These are phyloP conservation scores for Cyberlindnera veronae DNA, from an alignment of 805 yeast genomes.

Conservation along the genomic window DNA sequence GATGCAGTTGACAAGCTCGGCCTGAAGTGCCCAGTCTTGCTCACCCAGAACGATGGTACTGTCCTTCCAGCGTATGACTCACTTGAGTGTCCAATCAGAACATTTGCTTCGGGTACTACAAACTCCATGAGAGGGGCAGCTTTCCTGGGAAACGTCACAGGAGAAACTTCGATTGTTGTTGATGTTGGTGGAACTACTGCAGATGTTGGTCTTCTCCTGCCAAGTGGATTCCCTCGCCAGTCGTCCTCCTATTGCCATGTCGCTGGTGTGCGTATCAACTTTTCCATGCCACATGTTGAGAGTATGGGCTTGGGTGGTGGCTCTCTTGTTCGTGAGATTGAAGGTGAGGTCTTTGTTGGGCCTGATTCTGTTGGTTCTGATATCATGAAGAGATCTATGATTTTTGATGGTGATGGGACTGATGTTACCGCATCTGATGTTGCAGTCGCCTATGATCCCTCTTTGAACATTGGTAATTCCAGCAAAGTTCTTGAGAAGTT, in stretches of 20 bases:
- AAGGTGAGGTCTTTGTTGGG: slow-evolving; percentile 34
- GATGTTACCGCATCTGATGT: slow-evolving; percentile 39
- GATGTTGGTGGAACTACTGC: slow-evolving; percentile 52
- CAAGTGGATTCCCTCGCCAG: slow-evolving; percentile 46
- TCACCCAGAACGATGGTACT: slow-evolving; percentile 50
- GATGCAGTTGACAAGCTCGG: slow-evolving; percentile 34
- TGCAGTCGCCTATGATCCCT: slow-evolving; percentile 24
- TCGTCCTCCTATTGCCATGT: slow-evolving; percentile 39
- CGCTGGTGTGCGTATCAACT: slow-evolving; percentile 48
- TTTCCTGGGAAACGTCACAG: slow-evolving; percentile 33
- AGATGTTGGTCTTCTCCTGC: slow-evolving; percentile 44
- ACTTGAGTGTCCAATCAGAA: slow-evolving; percentile 37
- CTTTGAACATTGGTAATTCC: slow-evolving; percentile 8
- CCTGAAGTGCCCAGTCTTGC: slow-evolving; percentile 35
- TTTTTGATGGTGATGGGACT: slow-evolving; percentile 45
- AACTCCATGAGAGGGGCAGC: slow-evolving; percentile 48
- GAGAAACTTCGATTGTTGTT: slow-evolving; percentile 34
- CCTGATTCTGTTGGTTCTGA: slow-evolving; percentile 48
- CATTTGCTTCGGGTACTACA: slow-evolving; percentile 48
- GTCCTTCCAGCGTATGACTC: slow-evolving; percentile 40
- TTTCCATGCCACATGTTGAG: slow-evolving; percentile 49
- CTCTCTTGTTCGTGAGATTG: slow-evolving; percentile 35
- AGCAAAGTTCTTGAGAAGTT: slow-evolving; percentile 1
- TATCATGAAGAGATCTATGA: slow-evolving; percentile 27
- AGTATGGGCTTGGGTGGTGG: slow-evolving; percentile 51